Conservation (phyloP, 2,329 filamentous ascomycete genomes). For the Botryotinia calthae region DNA sequence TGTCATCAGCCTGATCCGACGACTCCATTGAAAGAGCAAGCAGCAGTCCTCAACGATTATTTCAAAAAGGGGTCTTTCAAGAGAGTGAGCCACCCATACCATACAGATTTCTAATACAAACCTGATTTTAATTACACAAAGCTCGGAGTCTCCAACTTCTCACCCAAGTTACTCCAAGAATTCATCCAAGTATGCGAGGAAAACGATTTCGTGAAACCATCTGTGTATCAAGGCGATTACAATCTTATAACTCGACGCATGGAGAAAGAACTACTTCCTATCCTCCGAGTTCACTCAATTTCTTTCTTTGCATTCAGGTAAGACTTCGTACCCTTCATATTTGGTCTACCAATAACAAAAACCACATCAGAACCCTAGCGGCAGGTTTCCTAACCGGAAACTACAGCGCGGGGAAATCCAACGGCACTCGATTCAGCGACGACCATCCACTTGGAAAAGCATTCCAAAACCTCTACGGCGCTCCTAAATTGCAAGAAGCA, state of each 20-base stretch:
- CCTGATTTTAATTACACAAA: neutral
- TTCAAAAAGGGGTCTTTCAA: constrained; percentile 35
- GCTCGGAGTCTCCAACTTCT: constrained; percentile 22
- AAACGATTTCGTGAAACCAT: constrained; percentile 30
- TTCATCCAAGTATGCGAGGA: neutral
- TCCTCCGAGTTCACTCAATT: neutral
- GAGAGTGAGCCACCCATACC: neutral
- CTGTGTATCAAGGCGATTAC: constrained; percentile 38
- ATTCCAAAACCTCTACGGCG: neutral
- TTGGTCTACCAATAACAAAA: neutral
- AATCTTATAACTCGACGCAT: constrained; percentile 24
- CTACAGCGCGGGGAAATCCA: neutral
- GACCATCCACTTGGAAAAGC: neutral
- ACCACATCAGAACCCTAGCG: neutral
- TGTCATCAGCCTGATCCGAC: constrained; percentile 26
- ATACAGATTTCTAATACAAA: too few relatives aligned
- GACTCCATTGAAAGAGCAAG: constrained; percentile 30
- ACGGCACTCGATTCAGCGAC: neutral
- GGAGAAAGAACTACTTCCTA: constrained; percentile 1
- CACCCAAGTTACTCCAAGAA: neutral
- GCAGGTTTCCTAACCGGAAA: constrained; percentile 4
- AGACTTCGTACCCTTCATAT: neutral
- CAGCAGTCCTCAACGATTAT: constrained; percentile 32
- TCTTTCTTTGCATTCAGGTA: neutral
- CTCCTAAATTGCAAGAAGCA: neutral